phyloP scores from a whole-genome alignment of 2,329 filamentous ascomycete species.

The Thyridium curvatum region DNA sequence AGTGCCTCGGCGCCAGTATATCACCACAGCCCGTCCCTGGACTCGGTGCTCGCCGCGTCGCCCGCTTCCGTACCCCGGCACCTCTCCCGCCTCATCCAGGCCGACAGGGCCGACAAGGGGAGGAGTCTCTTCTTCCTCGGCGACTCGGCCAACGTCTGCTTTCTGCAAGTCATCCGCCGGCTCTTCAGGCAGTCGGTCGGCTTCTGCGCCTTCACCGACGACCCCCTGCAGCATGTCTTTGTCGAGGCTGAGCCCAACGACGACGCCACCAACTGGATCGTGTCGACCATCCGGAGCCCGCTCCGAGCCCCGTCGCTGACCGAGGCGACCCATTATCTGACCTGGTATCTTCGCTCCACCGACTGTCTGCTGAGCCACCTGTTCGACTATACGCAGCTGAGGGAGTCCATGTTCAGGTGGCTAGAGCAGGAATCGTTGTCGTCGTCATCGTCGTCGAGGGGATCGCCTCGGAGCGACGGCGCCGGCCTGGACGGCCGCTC shows the following conservation, averaged over 20 bases:
- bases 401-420: slow-evolving; percentile 18
- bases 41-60: background rate
- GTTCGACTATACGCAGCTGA: slow-evolving; percentile 22
- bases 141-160: slow-evolving; percentile 26
- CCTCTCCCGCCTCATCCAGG: slow-evolving; percentile 22
- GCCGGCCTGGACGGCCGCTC: slow-evolving; percentile 1
- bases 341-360: slow-evolving; percentile 21
- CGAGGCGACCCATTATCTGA: slow-evolving; percentile 18
- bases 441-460: too few species aligned
- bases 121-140: slow-evolving; percentile 26
- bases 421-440: slow-evolving; percentile 11
- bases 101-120: slow-evolving; percentile 14
- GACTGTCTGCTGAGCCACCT: slow-evolving; percentile 19
- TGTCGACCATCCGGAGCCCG: slow-evolving; percentile 9
- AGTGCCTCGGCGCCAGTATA: too few species aligned
- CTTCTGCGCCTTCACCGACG: slow-evolving; percentile 22
- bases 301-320: slow-evolving; percentile 12
- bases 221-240: slow-evolving; percentile 23
- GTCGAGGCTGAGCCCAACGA: slow-evolving; percentile 22
- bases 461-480: too few species aligned
- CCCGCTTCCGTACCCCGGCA: slow-evolving; percentile 10
- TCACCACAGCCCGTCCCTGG: too few species aligned
- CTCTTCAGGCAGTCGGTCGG: slow-evolving; percentile 21
- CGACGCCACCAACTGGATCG: slow-evolving; percentile 16
- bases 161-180: slow-evolving; percentile 25